These are phyloP conservation scores for Magnusiomyces paraingens DNA, from an alignment of 1,139 yeast species.

Conservation along the genomic window DNA sequence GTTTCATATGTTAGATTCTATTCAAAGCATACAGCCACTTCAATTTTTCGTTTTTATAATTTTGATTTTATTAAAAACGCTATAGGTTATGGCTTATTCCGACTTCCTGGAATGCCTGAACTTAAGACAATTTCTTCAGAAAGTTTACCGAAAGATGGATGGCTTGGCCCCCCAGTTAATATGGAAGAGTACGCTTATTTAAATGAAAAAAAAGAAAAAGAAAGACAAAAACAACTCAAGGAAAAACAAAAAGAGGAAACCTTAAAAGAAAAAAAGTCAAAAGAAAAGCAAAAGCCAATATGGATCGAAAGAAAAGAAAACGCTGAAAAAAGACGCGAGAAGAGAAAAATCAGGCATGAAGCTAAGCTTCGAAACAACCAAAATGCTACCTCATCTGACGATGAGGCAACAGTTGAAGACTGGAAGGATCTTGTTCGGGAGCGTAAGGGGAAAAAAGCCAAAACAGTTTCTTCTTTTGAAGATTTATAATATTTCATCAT, in stretches of 20 bases:
- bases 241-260: slow-evolving; percentile 59
- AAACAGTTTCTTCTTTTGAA: slow-evolving; percentile 57
- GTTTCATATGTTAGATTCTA: slow-evolving; percentile 82
- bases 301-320: slow-evolving; percentile 58
- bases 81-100: slow-evolving; percentile 65
- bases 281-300: slow-evolving; percentile 64
- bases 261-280: slow-evolving; percentile 36
- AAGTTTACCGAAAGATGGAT: slow-evolving; percentile 46
- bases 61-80: slow-evolving; percentile 72
- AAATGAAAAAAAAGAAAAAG: slow-evolving; percentile 46
- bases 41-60: slow-evolving; percentile 71
- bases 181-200: not conserved
- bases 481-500: slow-evolving; percentile 43
- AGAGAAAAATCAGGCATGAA: slow-evolving; percentile 56
- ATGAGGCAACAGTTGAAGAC: slow-evolving; percentile 58
- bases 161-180: slow-evolving; percentile 53
- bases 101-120: slow-evolving; percentile 96
- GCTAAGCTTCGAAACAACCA: slow-evolving; percentile 39
- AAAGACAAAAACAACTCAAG: slow-evolving; percentile 45
- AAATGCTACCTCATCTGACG: slow-evolving; percentile 31
- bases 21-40: slow-evolving; percentile 83
- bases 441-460: slow-evolving; percentile 46
- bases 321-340: slow-evolving; percentile 56
- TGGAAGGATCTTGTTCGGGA: slow-evolving; percentile 81
- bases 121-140: slow-evolving; percentile 46